These are phyloP conservation scores for Martiniozyma abietophila DNA, from an alignment of 805 yeast species.

Conservation along the genomic window DNA sequence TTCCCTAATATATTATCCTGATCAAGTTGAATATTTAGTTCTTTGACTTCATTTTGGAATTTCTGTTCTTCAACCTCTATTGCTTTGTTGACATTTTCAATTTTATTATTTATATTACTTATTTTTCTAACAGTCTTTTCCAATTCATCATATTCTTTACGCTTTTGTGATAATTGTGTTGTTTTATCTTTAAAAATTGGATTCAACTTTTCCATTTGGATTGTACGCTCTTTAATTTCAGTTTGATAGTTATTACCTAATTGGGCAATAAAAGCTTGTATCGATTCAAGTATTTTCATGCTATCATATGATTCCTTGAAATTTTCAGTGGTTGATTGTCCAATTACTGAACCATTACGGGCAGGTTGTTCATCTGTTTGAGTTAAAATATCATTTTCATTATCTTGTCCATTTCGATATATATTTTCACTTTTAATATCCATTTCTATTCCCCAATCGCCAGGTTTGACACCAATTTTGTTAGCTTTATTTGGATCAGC, in stretches of 20 bases:
- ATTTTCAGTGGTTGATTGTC: neutral
- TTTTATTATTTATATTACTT: constrained; percentile 43
- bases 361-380: neutral
- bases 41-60: constrained; percentile 34
- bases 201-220: constrained; percentile 43
- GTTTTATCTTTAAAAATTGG: constrained; percentile 51
- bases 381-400: neutral
- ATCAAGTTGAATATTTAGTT: constrained; percentile 23
- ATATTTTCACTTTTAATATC: constrained; percentile 1
- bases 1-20: constrained; percentile 40
- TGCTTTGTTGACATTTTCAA: constrained; percentile 51
- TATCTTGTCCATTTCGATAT: neutral
- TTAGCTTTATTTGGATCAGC: constrained; percentile 76
- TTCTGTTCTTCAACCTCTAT: constrained; percentile 52
- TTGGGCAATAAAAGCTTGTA: constrained; percentile 39
- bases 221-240: constrained; percentile 46
- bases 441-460: constrained; percentile 70
- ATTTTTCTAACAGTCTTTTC: constrained; percentile 34
- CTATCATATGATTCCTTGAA: constrained; percentile 11
- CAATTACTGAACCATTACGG: constrained; percentile 1
- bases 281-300: constrained; percentile 38
- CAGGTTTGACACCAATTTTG: constrained; percentile 77
- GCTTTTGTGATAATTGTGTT: constrained; percentile 35
- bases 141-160: constrained; percentile 44
- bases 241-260: constrained; percentile 51